phyloP scores from a whole-genome alignment of 768 basidiomycete species.

The Lactarius psammicola region DNA sequence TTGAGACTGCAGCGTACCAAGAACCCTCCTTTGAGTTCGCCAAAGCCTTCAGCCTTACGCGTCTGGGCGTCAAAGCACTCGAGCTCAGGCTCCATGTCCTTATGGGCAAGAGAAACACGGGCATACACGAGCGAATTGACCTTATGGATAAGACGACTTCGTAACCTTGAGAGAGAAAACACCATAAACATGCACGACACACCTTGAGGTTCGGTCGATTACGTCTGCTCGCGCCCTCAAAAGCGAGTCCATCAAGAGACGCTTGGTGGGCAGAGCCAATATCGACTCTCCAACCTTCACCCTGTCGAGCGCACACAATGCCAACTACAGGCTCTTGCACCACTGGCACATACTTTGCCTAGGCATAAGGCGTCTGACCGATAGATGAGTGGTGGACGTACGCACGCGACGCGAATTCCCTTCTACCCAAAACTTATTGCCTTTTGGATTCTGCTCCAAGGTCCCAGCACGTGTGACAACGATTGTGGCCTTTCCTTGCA shows the following conservation, averaged over 20 bases:
- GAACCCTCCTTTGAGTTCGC: conserved; percentile 89
- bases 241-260: conserved; percentile 83
- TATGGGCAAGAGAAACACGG: conserved; percentile 88
- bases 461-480: conserved; percentile 68
- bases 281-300: conserved; percentile 92
- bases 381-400: conserved; percentile 27
- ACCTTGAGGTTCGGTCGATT: conserved; percentile 95
- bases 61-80: conserved; percentile 96
- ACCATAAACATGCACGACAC: not conserved
- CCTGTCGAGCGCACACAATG: conserved; percentile 71
- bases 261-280: conserved; percentile 89
- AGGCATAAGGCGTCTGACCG: conserved; percentile 10
- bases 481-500: conserved; percentile 37
- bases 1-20: conserved; percentile 77
- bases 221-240: conserved; percentile 93
- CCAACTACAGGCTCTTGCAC: conserved; percentile 89
- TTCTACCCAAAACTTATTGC: conserved; percentile 88
- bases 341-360: conserved; percentile 80
- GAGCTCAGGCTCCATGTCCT: conserved; percentile 97
- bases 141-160: conserved; percentile 48
- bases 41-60: conserved; percentile 88
- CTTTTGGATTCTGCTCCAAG: conserved; percentile 66
- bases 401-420: conserved; percentile 79
- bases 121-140: conserved; percentile 91
- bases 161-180: not conserved